phyloP scores from a whole-genome alignment of 331 rosid species.

The Pyracantha coccinea region DNA sequence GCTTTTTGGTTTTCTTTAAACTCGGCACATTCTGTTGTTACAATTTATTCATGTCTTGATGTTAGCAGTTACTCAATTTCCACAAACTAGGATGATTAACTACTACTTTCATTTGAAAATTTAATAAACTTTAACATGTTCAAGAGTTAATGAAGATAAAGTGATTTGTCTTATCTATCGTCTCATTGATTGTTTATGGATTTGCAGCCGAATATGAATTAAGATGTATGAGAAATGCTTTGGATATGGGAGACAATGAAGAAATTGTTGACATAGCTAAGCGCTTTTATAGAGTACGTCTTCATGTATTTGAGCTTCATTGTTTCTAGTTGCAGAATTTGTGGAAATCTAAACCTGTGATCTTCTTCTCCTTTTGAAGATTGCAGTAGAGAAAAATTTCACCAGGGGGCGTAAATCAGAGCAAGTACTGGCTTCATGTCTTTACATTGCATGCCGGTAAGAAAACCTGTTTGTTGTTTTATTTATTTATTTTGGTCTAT shows the following conservation, averaged over 20 bases:
- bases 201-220: slow-evolving; percentile 39
- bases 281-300: slow-evolving; percentile 56
- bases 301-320: not conserved
- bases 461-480: slow-evolving; percentile 1
- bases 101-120: not conserved
- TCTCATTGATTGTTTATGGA: not conserved
- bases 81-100: not conserved
- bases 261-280: slow-evolving; percentile 38
- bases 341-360: not conserved
- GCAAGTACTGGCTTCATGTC: slow-evolving; percentile 80
- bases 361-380: slow-evolving; percentile 40
- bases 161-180: not conserved
- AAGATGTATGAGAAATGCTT: slow-evolving; percentile 28
- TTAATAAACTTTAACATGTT: not conserved
- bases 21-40: not conserved
- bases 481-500: not conserved
- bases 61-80: not conserved
- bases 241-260: slow-evolving; percentile 48
- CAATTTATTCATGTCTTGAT: not conserved
- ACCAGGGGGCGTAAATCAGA: slow-evolving; percentile 79
- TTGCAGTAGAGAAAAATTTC: slow-evolving; percentile 69
- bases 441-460: slow-evolving; percentile 88
- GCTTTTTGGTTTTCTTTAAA: not conserved
- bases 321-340: not conserved
- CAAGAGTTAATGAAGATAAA: not conserved